phyloP scores from a whole-genome alignment of 129 eudicot genomes.

The Flaveria brownii region DNA sequence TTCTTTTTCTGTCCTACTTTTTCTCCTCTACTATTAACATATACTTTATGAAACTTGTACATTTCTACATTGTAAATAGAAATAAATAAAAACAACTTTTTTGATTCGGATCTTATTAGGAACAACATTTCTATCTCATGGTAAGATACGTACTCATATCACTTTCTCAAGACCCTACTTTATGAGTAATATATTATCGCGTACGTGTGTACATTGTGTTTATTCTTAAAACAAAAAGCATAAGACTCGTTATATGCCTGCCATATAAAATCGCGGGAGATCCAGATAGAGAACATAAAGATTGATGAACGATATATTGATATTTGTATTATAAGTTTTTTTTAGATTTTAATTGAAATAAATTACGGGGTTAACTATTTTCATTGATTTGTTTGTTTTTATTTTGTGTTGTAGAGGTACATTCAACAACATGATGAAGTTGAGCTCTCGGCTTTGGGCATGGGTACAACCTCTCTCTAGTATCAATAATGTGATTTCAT shows the following conservation, averaged over 20 bases:
- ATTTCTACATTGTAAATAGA: too few species aligned
- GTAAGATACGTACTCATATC: too few species aligned
- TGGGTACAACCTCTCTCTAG: slow-evolving; percentile 53
- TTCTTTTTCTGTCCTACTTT: too few species aligned
- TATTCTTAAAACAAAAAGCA: background rate
- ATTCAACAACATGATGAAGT: slow-evolving; percentile 87
- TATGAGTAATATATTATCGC: too few species aligned
- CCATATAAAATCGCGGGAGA: background rate
- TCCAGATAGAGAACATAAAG: background rate
- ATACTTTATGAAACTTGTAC: too few species aligned
- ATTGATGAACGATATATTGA: background rate
- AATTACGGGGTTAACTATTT: background rate
- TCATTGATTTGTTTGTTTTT: background rate
- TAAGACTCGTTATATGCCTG: background rate
- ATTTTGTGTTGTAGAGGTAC: slow-evolving; percentile 61
- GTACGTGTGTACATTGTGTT: too few species aligned
- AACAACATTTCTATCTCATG: too few species aligned
- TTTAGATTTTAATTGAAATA: background rate
- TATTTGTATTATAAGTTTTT: background rate
- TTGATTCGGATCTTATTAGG: too few species aligned
- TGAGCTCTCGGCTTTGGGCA: slow-evolving; percentile 92
- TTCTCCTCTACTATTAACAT: too few species aligned
- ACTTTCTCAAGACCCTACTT: too few species aligned
- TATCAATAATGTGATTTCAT: slow-evolving; percentile 4
- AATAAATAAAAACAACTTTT: too few species aligned